Conservation (phyloP, 202 grass and related monocot species). For the Zoysia matrella region DNA sequence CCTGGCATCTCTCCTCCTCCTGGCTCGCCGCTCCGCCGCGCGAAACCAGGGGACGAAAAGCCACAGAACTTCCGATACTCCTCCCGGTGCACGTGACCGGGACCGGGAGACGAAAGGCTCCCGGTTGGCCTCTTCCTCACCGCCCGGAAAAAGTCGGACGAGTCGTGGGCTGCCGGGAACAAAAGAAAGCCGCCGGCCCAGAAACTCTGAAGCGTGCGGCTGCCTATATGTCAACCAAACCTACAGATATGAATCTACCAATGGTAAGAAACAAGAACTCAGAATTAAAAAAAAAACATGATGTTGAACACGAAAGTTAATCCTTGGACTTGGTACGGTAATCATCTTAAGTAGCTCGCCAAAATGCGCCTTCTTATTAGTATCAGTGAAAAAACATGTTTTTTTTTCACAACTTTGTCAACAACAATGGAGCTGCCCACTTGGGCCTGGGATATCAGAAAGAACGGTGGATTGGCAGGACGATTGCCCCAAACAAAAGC, state of each 20-base stretch:
- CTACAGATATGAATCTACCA: too few relatives aligned
- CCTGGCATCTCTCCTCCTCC: constrained; percentile 43
- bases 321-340: not conserved
- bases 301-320: not conserved
- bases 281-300: not conserved
- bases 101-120: not conserved
- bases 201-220: not conserved
- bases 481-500: constrained; percentile 55
- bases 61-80: constrained; percentile 5
- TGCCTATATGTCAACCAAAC: too few relatives aligned
- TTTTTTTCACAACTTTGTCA: constrained; percentile 40
- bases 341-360: not conserved
- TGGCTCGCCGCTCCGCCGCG: not conserved
- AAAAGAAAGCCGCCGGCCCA: not conserved
- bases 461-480: constrained; percentile 35
- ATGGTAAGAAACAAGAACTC: not conserved
- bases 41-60: not conserved
- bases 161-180: too few relatives aligned
- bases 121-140: not conserved
- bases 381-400: constrained; percentile 4
- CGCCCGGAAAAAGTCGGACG: too few relatives aligned
- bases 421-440: constrained; percentile 28
- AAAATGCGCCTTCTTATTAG: constrained; percentile 27
- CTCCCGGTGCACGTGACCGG: not conserved
- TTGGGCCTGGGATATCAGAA: not conserved